Base-by-base conservation (phyloP, 768 basidiomycete species). In the Omphalotus guepiniiformis region DNA sequence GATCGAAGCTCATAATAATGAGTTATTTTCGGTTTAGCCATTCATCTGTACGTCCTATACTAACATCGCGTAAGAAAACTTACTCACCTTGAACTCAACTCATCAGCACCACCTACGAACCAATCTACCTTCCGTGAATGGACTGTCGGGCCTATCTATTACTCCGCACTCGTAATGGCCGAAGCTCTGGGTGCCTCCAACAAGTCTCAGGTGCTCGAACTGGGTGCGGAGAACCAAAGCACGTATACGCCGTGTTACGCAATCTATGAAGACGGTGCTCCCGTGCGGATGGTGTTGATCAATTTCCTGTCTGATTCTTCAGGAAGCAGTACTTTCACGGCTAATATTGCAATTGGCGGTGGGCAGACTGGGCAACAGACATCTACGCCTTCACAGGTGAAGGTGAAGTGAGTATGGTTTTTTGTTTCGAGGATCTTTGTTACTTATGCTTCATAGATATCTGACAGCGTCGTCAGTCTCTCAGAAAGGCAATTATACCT, bases 141-240 rank as follows among this genome's bases (percentile, higher is more conserved):
- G 88, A 85, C 85, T 0, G 69, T 89, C 38, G 86, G 85, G 0
- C 79, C 88, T 0, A 69, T 84, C 41, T 90, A 87, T 67, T 92
- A 91, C 62, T 74, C 87, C 1, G 75, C 83, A 3, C 69, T 93
- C 5, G 73, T 79, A 51, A 68, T 84, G 49, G 82, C 87, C 2
- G 89, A 92, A 61, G 72, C 73, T 2, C 67, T 91, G 19, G 85
- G 85, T 16, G 63, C 75, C 15, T 74, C 78, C 7, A 83, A 84
- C 60, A 61, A 56, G 0, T 75, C 82, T 0, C 85, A 79, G 51
- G 73, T 91, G 8, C 58, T 85, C 21, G 88, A 92, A 59, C 69
- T 92, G 26, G 58, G 63, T 19, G 71, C 73, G 22, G 80, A 80
- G 55, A 55, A 51, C 38, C 74, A 67, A 11, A 78, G 76, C 58